These are phyloP conservation scores for Fragaria ananassa DNA, from an alignment of 306 rosid species.

Conservation along the genomic window DNA sequence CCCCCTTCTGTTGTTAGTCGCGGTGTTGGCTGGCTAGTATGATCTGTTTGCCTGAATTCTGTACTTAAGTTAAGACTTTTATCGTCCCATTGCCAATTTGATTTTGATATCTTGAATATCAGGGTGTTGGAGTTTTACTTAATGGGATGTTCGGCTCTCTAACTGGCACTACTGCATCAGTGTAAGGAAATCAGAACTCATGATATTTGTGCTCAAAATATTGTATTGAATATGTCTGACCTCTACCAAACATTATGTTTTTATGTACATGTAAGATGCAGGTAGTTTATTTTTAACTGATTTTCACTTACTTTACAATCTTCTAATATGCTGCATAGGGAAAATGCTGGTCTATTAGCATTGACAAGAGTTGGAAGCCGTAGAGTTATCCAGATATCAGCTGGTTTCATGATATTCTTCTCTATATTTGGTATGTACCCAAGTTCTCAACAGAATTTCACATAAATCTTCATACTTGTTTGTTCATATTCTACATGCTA, in stretches of 20 bases:
- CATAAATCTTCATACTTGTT: not conserved
- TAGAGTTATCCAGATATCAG: conserved; percentile 82
- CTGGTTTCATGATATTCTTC: conserved; percentile 85
- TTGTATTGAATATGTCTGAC: not conserved
- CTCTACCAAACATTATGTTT: not conserved
- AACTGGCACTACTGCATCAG: conserved; percentile 71
- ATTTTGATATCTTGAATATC: conserved; percentile 28
- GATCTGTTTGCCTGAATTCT: conserved; percentile 6
- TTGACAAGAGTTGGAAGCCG: conserved; percentile 81
- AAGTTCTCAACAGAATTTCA: not conserved
- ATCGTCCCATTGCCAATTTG: not conserved
- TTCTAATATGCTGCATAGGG: conserved; percentile 21
- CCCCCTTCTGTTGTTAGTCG: conserved; percentile 78
- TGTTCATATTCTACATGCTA: not conserved
- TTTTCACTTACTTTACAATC: not conserved
- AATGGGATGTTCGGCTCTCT: conserved; percentile 65
- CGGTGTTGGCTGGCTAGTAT: conserved; percentile 79
- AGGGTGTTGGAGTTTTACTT: conserved; percentile 67
- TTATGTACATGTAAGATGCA: not conserved
- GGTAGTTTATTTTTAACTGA: not conserved
- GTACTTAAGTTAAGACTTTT: conserved; percentile 9
- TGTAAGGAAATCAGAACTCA: conserved; percentile 38
- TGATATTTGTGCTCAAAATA: not conserved
- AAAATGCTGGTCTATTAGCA: conserved; percentile 84
- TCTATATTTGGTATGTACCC: conserved; percentile 62